These are phyloP conservation scores for Collybia sp. DNA, from an alignment of 768 basidiomycete species.

Conservation along the genomic window DNA sequence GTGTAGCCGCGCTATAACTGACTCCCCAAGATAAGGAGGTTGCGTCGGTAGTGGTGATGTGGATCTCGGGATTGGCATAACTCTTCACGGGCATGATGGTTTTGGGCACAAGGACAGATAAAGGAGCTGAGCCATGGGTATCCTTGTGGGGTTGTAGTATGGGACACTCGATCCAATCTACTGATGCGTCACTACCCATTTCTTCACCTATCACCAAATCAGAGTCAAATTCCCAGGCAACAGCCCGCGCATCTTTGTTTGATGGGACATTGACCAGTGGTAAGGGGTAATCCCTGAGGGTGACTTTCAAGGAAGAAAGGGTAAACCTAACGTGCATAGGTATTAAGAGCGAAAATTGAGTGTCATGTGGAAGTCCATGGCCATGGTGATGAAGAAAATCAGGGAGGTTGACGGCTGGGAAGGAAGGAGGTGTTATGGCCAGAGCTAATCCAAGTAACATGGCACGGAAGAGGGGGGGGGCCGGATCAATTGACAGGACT, in stretches of 20 bases:
- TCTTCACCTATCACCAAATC: slow-evolving; percentile 88
- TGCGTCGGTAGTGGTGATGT: slow-evolving; percentile 55
- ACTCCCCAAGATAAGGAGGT: slow-evolving; percentile 87
- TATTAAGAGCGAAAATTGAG: slow-evolving; percentile 73
- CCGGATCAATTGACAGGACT: slow-evolving; percentile 23
- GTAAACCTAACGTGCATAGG: slow-evolving; percentile 77
- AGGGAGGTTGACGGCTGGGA: slow-evolving; percentile 47
- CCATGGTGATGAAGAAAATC: slow-evolving; percentile 68
- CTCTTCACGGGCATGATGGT: slow-evolving; percentile 96
- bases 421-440: slow-evolving; percentile 52
- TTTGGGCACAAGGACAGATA: slow-evolving; percentile 71
- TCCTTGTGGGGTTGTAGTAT: slow-evolving; percentile 57
- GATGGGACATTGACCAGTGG: slow-evolving; percentile 75
- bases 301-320: slow-evolving; percentile 52
- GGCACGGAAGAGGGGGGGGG: slow-evolving; percentile 70
- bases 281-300: slow-evolving; percentile 84
- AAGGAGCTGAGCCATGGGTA: slow-evolving; percentile 41
- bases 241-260: slow-evolving; percentile 25
- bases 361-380: slow-evolving; percentile 60
- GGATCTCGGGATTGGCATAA: slow-evolving; percentile 73
- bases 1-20: slow-evolving; percentile 80
- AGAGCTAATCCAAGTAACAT: slow-evolving; percentile 57
- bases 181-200: slow-evolving; percentile 61
- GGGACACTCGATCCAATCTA: slow-evolving; percentile 67
- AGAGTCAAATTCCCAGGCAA: slow-evolving; percentile 62